Conservation (phyloP, 2,329 filamentous ascomycete genomes). For the Plectosphaerella plurivora region DNA sequence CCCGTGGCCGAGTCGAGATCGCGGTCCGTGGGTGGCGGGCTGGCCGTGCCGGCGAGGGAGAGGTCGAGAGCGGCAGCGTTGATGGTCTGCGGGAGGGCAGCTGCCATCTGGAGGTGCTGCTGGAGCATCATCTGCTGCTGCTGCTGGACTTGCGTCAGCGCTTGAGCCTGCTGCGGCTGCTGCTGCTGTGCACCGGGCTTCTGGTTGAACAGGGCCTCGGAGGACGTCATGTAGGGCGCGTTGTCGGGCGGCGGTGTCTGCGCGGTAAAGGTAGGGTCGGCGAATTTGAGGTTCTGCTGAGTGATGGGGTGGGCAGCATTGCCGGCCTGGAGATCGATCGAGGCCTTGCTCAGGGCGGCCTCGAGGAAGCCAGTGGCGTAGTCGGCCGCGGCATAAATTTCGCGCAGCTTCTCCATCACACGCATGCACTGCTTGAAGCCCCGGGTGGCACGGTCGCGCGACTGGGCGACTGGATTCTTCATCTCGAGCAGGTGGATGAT, state of each 20-base stretch:
- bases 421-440: conserved; percentile 91
- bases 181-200: neutral
- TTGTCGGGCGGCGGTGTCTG: conserved; percentile 53
- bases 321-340: conserved; percentile 58
- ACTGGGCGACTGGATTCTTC: conserved; percentile 71
- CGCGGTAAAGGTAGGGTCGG: conserved; percentile 29
- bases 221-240: conserved; percentile 35
- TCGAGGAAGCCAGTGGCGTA: conserved; percentile 95
- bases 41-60: conserved; percentile 20
- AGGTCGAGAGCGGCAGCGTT: conserved; percentile 29
- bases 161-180: neutral
- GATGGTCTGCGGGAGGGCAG: conserved; percentile 32
- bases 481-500: conserved; percentile 92
- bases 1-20: conserved; percentile 32
- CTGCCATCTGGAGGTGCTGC: conserved; percentile 16
- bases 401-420: conserved; percentile 80
- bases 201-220: conserved; percentile 32
- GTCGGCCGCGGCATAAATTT: conserved; percentile 91
- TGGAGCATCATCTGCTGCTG: neutral
- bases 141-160: conserved; percentile 14
- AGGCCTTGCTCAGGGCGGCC: conserved; percentile 81
- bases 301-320: conserved; percentile 26
- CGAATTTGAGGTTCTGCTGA: conserved; percentile 20
- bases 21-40: conserved; percentile 38
- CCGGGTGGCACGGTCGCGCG: conserved; percentile 67